Evolutionary conservation across 805 yeast genomes (phyloP).

Genomic region (Tanozyma kutaoensis): DNA sequence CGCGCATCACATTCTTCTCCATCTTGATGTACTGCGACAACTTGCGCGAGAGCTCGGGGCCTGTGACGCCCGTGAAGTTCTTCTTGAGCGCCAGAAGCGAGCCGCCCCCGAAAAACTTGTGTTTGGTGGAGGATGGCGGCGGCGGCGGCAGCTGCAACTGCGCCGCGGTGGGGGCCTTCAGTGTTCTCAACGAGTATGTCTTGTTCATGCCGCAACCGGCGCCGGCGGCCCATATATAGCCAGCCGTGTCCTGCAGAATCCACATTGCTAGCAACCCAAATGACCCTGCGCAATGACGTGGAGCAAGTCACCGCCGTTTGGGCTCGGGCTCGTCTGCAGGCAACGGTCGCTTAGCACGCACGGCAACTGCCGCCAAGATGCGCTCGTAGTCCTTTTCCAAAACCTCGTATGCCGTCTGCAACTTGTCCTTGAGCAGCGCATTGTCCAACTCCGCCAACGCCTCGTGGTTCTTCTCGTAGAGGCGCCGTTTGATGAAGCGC

Average conservation of each 20-base stretch:
- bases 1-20: constrained; percentile 92
- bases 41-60: constrained; percentile 91
- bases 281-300: no score
- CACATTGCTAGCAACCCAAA: no score
- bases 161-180: constrained; percentile 74
- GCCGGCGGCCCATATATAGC: no score
- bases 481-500: constrained; percentile 56
- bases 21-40: constrained; percentile 85
- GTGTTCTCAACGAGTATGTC: constrained; percentile 69
- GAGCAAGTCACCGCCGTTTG: no score
- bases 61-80: constrained; percentile 80
- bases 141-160: constrained; percentile 74
- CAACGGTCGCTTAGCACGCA: no score
- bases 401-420: constrained; percentile 61
- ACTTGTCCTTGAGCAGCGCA: constrained; percentile 52
- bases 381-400: constrained; percentile 61
- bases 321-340: no score
- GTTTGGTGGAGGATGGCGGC: constrained; percentile 63
- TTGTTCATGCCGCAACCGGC: constrained; percentile 70
- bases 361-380: constrained; percentile 35
- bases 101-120: constrained; percentile 62
- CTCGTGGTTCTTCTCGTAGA: constrained; percentile 70
- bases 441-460: constrained; percentile 54
- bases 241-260: no score
- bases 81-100: constrained; percentile 67